Base-by-base conservation (phyloP, 2,329 filamentous ascomycete species). In the Pyricularia sp. region DNA sequence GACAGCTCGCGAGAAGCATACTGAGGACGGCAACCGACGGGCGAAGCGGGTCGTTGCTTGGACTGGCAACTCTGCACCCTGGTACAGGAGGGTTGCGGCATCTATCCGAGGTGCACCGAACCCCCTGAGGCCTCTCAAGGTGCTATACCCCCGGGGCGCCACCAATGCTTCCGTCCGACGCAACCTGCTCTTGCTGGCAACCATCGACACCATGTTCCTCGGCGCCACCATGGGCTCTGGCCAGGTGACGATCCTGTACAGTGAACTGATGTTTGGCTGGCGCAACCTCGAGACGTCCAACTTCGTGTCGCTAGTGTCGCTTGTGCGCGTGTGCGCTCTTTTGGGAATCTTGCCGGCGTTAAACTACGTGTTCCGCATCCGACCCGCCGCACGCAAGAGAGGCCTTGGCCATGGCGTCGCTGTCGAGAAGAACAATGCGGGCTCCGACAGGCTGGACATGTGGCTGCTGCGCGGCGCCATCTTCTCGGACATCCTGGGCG, bases 181-280 rank as follows among this genome's bases (percentile, higher is more conserved):
- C 68, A 99, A 99, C 75, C 81, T 99, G n/a, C 77, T 97, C 3
- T 80, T 94, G 0, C 84, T 99, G 10, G 91, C 93, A 2, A 82
- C 88, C 6, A 89, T 94, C 69, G 95, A 98, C 76, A 92, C 90
- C 30, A 88, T 92, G 71, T 86, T 96, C 72, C 90, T 97, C 71
- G 91, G 92, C 26, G 86, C 93, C 0, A 89, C 90, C 9, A 92
- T 97, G 84, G 92, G 94, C 65, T 86, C 89, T 0, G 88, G 92
- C 71, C 88, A 90, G n/a, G 89, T 97, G 50, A 84, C 95, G 25
- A 84, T 98, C 69, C 86, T 97, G 68, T 99, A 98, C 79, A 88
- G 88, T 28, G 90, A 92, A 72, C 90, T 86, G 74, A 86, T 88
- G 73, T 98, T 97, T 76, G 83, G 85, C 68, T 98, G 95, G 95